A percentile compares a stretch with the other conserved stretches of the same genome.
Evolutionary conservation across 257 asterid species (phyloP).

Genomic region (Coffea canephora): DNA sequence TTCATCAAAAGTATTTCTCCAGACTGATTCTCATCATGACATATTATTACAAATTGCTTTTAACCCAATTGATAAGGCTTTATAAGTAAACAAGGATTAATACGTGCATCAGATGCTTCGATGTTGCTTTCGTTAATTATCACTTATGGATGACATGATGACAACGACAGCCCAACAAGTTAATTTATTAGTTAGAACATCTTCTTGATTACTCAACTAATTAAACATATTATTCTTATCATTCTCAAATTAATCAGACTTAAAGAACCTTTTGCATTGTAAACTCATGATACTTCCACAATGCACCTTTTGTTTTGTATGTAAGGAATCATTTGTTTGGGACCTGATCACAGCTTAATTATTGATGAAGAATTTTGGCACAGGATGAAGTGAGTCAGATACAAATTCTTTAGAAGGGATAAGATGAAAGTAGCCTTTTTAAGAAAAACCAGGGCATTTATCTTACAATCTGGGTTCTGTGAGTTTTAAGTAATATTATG

Average conservation of each 20-base stretch:
- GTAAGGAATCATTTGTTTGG: neutral
- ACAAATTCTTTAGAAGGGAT: too few relatives aligned
- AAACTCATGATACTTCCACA: neutral
- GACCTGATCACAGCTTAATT: neutral
- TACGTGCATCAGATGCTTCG: neutral
- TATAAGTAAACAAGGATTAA: neutral
- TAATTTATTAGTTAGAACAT: constrained; percentile 1
- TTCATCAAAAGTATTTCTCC: neutral
- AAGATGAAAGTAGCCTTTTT: too few relatives aligned
- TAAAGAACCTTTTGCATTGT: neutral
- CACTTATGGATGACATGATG: neutral
- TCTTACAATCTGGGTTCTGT: too few relatives aligned
- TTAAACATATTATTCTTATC: neutral
- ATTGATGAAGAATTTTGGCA: neutral
- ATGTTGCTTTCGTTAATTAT: neutral
- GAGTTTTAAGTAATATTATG: neutral
- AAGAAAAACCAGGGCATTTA: too few relatives aligned
- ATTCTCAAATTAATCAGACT: neutral
- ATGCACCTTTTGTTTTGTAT: too few relatives aligned
- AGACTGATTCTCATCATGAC: neutral
- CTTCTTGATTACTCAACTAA: neutral
- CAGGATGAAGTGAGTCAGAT: neutral
- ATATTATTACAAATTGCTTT: neutral
- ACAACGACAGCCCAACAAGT: neutral
- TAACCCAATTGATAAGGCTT: neutral